These are phyloP conservation scores for Murraya paniculata DNA, from an alignment of 345 rosid species.

Conservation along the genomic window DNA sequence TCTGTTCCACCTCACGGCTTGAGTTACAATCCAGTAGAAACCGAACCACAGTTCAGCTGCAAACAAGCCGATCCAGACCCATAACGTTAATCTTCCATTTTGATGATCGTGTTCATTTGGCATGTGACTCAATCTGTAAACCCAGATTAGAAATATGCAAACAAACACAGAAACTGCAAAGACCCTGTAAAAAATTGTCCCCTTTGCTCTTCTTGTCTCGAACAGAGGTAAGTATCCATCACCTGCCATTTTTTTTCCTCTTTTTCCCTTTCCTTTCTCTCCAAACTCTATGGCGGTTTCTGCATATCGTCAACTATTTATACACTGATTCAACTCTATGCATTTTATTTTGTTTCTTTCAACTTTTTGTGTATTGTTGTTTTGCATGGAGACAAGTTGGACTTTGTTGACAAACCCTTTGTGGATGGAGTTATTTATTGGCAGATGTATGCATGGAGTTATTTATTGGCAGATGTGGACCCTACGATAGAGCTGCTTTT, in stretches of 20 bases:
- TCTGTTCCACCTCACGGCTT: slow-evolving; percentile 43
- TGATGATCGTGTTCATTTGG: slow-evolving; percentile 18
- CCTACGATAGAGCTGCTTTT: too few species aligned
- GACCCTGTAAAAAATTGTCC: slow-evolving; percentile 18
- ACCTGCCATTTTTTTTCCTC: slow-evolving; percentile 10
- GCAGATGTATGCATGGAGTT: too few species aligned
- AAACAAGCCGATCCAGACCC: slow-evolving; percentile 52
- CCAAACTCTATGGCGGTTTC: background rate
- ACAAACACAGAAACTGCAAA: slow-evolving; percentile 30
- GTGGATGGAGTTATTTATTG: too few species aligned
- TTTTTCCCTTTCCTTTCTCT: too few species aligned
- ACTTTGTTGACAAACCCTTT: too few species aligned
- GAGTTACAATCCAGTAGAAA: slow-evolving; percentile 45
- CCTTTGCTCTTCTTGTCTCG: slow-evolving; percentile 32
- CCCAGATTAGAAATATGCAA: slow-evolving; percentile 31
- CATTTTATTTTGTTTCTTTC: background rate
- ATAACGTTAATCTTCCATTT: slow-evolving; percentile 16
- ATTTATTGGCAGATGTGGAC: too few species aligned
- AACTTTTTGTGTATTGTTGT: too few species aligned
- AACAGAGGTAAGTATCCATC: slow-evolving; percentile 26
- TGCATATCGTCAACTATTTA: background rate
- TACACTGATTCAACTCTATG: background rate
- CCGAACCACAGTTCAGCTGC: slow-evolving; percentile 54
- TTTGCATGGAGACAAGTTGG: background rate
- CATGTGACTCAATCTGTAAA: slow-evolving; percentile 25